Evolutionary conservation across 2,329 filamentous ascomycete species (phyloP), one percentile per base, ranked within the genome.

Genomic region (Colletotrichum falcatum): DNA sequence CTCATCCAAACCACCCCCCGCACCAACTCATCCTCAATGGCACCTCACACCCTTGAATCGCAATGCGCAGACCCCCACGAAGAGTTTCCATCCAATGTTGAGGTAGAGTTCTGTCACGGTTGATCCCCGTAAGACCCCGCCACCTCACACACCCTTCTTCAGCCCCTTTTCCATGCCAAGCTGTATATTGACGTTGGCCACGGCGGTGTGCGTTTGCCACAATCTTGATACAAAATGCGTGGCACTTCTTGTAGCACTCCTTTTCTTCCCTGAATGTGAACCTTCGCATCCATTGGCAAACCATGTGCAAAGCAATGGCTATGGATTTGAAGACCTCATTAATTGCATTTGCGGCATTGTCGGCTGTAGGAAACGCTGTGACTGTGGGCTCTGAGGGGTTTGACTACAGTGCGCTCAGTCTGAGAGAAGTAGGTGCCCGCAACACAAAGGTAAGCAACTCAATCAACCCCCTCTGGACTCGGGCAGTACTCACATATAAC

Each of bases 351-450:
- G 60, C 7, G 18, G 26, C 35, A 8, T 4, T 62, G 4, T 33
- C 35, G 12, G 20, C 11, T 39, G 12, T 54, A 4, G 18, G 18
- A 16, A 5, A 39, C 4, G 48, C 48, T 18, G 35, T 23, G 28
- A 11, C 26, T 8, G 49, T n/a, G 14, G 37, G 12, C 28, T 37
- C 35, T 30, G 35, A 12, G 11, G 49, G 6, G 23, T 80, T 80
- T 49, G 75, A 80, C 71, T 73, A 74, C 28, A 74, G 74, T 37
- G 74, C 77, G 18, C 68, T 81, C 4, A 78, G 72, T 12, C 51
- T 73, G 18, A 72, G 80, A 9, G 80, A 82, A 56, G 80, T 82
- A 2, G 81, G 81, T 5, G 78, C 79, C 12, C 77, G 80, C 4
- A 82, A 82, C 73, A 82, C 80, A 1, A 65, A 81, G 35, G 80